phyloP scores from a whole-genome alignment of 495 filamentous ascomycete genomes.

The Aspergillus ellipticus region DNA sequence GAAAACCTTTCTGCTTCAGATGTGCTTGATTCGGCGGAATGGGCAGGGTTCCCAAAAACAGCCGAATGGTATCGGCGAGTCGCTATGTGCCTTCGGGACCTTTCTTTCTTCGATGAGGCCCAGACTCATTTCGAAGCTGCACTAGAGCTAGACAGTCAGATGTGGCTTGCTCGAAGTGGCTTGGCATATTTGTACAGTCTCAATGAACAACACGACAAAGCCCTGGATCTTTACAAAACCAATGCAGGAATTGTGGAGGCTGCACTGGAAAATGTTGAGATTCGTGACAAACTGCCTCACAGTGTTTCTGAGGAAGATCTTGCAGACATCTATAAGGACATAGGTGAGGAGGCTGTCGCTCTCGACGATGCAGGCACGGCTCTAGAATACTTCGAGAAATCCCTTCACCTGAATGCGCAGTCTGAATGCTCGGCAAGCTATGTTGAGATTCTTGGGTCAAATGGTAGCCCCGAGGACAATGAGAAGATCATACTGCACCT shows the following conservation, averaged over 20 bases:
- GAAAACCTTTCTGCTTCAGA: neutral
- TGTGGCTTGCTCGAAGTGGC: neutral
- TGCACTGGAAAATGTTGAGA: neutral
- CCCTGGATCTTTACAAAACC: neutral
- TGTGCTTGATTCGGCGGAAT: neutral
- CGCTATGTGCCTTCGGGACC: neutral
- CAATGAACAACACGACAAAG: neutral
- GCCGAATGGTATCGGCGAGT: neutral
- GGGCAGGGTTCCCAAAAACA: neutral
- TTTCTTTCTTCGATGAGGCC: neutral
- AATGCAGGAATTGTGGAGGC: neutral
- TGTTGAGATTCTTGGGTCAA: neutral
- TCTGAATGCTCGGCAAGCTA: neutral
- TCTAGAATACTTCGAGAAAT: neutral
- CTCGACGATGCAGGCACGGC: neutral
- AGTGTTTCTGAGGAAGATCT: neutral
- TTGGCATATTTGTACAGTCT: neutral
- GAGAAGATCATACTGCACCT: neutral
- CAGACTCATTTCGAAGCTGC: neutral
- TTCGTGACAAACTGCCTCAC: neutral
- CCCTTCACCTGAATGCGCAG: neutral
- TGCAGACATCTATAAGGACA: neutral
- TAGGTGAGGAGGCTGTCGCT: neutral
- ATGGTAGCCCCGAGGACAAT: neutral
- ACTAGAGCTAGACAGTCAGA: neutral